Percentiles rank a stretch among this genome's conserved stretches.
phyloP scores from a whole-genome alignment of 768 basidiomycete genomes.

The Auricularia heimuer region DNA sequence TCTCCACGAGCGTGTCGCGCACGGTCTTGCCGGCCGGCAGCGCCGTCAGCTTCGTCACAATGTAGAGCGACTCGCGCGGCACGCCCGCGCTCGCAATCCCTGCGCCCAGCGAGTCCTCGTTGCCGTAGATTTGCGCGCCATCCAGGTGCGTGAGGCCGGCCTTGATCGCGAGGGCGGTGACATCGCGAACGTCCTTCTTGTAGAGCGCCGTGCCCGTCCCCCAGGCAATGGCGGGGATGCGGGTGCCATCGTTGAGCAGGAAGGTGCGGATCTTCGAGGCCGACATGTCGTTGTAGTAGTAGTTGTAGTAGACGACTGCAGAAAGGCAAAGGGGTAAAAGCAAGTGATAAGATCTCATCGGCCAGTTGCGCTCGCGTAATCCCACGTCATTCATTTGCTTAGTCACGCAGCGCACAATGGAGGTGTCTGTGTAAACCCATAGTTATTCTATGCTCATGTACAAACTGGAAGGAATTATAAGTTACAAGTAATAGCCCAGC shows the following conservation, averaged over 20 bases:
- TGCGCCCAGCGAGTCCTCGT: slow-evolving; percentile 43
- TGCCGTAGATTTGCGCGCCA: slow-evolving; percentile 50
- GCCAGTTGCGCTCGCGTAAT: too few species aligned
- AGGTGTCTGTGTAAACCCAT: too few species aligned
- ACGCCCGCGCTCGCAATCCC: slow-evolving; percentile 25
- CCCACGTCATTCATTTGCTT: too few species aligned
- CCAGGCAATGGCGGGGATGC: slow-evolving; percentile 2
- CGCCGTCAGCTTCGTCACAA: slow-evolving; percentile 46
- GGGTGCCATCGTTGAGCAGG: slow-evolving; percentile 3
- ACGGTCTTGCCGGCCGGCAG: slow-evolving; percentile 35
- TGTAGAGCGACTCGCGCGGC: slow-evolving; percentile 44
- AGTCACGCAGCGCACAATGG: too few species aligned
- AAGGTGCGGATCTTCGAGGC: not conserved
- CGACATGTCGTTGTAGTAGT: not conserved
- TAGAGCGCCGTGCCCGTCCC: slow-evolving; percentile 8
- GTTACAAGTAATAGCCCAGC: too few species aligned
- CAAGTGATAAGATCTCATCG: too few species aligned
- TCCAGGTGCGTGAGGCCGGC: slow-evolving; percentile 53
- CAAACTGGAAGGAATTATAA: too few species aligned
- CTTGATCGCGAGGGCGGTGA: slow-evolving; percentile 37
- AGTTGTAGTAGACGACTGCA: too few species aligned
- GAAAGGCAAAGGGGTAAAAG: too few species aligned
- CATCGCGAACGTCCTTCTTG: slow-evolving; percentile 1
- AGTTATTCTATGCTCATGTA: too few species aligned
- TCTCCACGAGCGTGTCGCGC: slow-evolving; percentile 37